Evolutionary conservation across 23 red algal genomes (phyloP).

Genomic region (Cyanidiococcus yangmingshanensis): DNA sequence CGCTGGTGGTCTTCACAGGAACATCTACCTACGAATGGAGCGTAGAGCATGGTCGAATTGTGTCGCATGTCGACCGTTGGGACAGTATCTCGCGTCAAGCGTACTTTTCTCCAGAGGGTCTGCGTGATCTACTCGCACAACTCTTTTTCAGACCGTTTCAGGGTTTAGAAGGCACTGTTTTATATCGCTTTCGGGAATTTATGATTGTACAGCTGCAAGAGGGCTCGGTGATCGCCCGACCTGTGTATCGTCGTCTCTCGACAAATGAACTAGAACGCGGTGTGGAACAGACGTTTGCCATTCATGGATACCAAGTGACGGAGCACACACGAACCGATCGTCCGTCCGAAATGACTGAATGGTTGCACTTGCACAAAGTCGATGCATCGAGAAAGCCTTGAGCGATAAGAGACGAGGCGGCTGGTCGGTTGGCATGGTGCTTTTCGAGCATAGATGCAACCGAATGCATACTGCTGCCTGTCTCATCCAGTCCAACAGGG

Average conservation of each 20-base stretch:
- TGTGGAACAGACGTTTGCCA: background rate
- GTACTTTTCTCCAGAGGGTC: constrained; percentile 19
- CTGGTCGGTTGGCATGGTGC: too few relatives aligned
- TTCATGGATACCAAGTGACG: background rate
- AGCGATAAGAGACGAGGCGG: too few relatives aligned
- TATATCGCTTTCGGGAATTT: constrained; percentile 1
- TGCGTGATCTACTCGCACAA: constrained; percentile 1
- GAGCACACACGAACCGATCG: too few relatives aligned
- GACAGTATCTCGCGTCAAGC: constrained; percentile 10
- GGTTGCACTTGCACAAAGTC: background rate
- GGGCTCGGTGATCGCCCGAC: background rate
- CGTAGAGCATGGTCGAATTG: background rate
- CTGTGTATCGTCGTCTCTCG: background rate
- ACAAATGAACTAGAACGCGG: background rate
- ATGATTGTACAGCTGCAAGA: background rate
- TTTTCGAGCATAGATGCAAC: too few relatives aligned
- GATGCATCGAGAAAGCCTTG: background rate
- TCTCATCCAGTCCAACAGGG: too few relatives aligned
- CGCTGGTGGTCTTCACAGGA: constrained; percentile 18
- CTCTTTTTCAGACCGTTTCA: background rate
- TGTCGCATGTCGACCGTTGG: constrained; percentile 16
- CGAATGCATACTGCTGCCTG: too few relatives aligned
- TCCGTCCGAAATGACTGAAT: too few relatives aligned
- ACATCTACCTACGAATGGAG: constrained; percentile 8
- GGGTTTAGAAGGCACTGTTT: background rate